These are phyloP conservation scores for Lanmaoa rubissima DNA, from an alignment of 768 basidiomycete species.

Conservation along the genomic window DNA sequence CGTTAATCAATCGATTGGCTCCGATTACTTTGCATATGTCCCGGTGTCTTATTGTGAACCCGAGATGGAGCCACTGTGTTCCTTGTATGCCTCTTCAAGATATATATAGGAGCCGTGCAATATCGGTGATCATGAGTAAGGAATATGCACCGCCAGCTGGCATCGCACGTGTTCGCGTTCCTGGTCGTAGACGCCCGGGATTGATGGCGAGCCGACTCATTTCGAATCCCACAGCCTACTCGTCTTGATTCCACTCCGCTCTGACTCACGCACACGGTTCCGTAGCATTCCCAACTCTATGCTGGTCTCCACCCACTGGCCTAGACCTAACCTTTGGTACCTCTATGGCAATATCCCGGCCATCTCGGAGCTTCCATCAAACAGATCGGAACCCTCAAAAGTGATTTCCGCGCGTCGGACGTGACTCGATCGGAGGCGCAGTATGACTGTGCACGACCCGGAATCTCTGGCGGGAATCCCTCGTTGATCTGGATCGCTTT, in stretches of 20 bases:
- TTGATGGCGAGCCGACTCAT: not conserved
- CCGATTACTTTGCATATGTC: too few species aligned
- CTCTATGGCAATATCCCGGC: not conserved
- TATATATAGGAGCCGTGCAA: not conserved
- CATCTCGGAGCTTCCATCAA: not conserved
- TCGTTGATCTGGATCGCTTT: not conserved
- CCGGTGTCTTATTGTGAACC: not conserved
- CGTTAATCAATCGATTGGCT: not conserved
- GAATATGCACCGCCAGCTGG: not conserved
- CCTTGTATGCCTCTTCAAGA: not conserved
- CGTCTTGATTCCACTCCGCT: not conserved
- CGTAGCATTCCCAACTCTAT: not conserved
- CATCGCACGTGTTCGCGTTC: too few species aligned
- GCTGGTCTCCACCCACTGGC: not conserved
- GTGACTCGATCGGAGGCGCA: constrained; percentile 5
- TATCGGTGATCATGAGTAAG: too few species aligned
- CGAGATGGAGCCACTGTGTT: too few species aligned
- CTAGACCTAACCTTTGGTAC: not conserved
- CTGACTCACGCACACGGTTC: not conserved
- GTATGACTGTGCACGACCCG: not conserved
- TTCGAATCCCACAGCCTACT: not conserved
- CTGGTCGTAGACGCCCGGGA: not conserved
- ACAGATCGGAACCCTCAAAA: too few species aligned
- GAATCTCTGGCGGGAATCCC: not conserved
- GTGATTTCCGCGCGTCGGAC: not conserved